Conservation (phyloP, 805 yeast species). For the Metschnikowia santaceciliae region DNA sequence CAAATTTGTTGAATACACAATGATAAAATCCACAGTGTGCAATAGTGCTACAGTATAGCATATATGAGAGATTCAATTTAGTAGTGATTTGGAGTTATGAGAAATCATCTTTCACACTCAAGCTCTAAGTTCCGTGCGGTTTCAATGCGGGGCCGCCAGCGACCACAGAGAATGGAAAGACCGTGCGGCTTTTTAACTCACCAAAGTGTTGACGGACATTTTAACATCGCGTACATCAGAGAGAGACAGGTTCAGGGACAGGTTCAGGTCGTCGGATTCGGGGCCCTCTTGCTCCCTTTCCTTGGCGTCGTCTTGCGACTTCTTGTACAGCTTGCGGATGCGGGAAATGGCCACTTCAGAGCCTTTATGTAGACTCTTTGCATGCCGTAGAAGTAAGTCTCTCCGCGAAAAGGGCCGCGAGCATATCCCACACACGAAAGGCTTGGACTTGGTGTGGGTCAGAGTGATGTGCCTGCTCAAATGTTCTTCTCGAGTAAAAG, state of each 20-base stretch:
- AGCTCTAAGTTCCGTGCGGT: not conserved
- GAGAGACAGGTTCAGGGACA: slow-evolving; percentile 6
- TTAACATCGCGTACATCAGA: slow-evolving; percentile 32
- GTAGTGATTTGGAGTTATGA: too few relatives aligned
- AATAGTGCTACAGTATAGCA: not conserved
- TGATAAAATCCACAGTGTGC: too few relatives aligned
- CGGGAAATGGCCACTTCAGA: slow-evolving; percentile 41
- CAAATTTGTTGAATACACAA: too few relatives aligned
- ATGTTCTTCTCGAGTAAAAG: slow-evolving; percentile 46
- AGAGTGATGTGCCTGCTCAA: slow-evolving; percentile 39
- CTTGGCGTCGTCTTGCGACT: slow-evolving; percentile 4
- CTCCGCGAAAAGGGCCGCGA: slow-evolving; percentile 40
- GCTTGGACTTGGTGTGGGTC: slow-evolving; percentile 43
- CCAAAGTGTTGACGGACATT: slow-evolving; percentile 41
- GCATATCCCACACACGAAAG: slow-evolving; percentile 44
- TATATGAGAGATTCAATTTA: not conserved
- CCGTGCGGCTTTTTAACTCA: slow-evolving; percentile 22
- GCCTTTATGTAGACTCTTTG: slow-evolving; percentile 43
- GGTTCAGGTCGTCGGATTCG: slow-evolving; percentile 7
- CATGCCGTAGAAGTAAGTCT: slow-evolving; percentile 42
- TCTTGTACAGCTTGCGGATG: slow-evolving; percentile 36
- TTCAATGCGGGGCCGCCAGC: not conserved
- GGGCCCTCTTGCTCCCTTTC: slow-evolving; percentile 12
- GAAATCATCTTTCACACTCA: not conserved
- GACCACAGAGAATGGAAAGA: not conserved